These are phyloP conservation scores for Isabelozyma pseudorhagii DNA, from an alignment of 805 yeast species.

Conservation along the genomic window DNA sequence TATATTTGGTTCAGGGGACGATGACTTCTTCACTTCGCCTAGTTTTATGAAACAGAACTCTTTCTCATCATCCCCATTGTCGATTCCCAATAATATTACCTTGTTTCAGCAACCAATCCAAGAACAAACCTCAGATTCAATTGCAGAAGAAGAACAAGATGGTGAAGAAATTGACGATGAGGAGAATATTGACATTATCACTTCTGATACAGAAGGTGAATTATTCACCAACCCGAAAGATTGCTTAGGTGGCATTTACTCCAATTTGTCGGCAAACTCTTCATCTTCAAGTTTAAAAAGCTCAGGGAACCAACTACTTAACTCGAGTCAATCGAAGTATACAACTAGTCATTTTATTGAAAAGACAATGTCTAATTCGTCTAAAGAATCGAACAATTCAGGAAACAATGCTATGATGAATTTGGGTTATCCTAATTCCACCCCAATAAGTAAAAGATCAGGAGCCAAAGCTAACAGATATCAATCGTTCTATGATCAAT, in stretches of 20 bases:
- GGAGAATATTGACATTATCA: neutral
- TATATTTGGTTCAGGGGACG: constrained; percentile 12
- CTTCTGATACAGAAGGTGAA: constrained; percentile 11
- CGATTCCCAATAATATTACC: constrained; percentile 10
- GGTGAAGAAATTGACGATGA: constrained; percentile 3
- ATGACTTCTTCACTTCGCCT: constrained; percentile 31
- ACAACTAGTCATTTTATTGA: constrained; percentile 18
- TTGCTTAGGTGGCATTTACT: constrained; percentile 17
- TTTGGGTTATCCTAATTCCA: constrained; percentile 13
- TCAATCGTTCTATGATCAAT: constrained; percentile 47
- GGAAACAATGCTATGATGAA: constrained; percentile 3
- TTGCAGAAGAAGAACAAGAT: constrained; percentile 17
- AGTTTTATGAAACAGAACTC: constrained; percentile 18
- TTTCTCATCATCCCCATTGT: constrained; percentile 15
- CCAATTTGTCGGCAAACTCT: constrained; percentile 30
- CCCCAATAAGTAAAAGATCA: constrained; percentile 22
- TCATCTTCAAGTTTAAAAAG: constrained; percentile 29
- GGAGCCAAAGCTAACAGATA: constrained; percentile 46
- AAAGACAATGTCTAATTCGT: constrained; percentile 30
- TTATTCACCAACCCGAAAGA: constrained; percentile 20
- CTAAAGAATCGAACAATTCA: constrained; percentile 22
- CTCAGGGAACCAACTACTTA: constrained; percentile 2
- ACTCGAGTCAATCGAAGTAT: neutral
- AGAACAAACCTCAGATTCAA: constrained; percentile 18
- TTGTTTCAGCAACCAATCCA: constrained; percentile 28